A percentile compares a stretch with the other conserved stretches of the same genome.
Conservation (phyloP, 2,329 filamentous ascomycete genomes). For the Aspergillus aculeatinus region DNA sequence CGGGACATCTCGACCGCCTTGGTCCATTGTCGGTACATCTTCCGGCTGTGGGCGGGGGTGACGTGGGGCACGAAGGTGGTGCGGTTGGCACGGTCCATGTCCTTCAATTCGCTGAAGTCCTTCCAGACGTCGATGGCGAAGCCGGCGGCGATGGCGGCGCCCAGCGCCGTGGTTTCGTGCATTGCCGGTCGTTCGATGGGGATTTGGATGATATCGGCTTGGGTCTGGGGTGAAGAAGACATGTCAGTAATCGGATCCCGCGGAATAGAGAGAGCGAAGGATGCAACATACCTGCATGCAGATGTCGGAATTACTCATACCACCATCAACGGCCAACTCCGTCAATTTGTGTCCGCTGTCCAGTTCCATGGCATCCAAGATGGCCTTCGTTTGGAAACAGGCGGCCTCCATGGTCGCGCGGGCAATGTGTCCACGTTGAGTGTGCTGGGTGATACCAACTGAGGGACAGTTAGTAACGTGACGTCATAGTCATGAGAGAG, state of each 20-base stretch:
- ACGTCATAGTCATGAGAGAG: background rate
- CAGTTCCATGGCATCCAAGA: conserved; percentile 85
- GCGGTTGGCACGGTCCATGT: conserved; percentile 69
- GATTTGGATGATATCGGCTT: conserved; percentile 82
- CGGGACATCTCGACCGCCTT: conserved; percentile 76
- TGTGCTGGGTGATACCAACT: conserved; percentile 83
- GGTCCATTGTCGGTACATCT: conserved; percentile 70
- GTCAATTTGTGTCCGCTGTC: conserved; percentile 75
- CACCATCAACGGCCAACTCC: conserved; percentile 79
- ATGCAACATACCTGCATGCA: conserved; percentile 69
- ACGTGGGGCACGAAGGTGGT: conserved; percentile 70
- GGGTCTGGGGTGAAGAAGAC: conserved; percentile 53
- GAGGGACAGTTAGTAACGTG: conserved; percentile 8
- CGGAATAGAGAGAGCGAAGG: background rate
- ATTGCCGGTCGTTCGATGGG: conserved; percentile 80
- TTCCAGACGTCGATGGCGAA: conserved; percentile 78
- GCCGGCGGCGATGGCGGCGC: conserved; percentile 86
- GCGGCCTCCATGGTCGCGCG: conserved; percentile 87
- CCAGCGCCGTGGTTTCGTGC: conserved; percentile 86
- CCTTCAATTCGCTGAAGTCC: conserved; percentile 68
- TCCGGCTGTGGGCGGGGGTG: conserved; percentile 55
- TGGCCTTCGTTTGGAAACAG: conserved; percentile 89
- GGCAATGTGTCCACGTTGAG: conserved; percentile 80
- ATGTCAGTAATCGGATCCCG: conserved; percentile 14
- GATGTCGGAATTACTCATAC: conserved; percentile 83